Base-by-base conservation (phyloP, 768 basidiomycete genomes). In the Mycena venus region DNA sequence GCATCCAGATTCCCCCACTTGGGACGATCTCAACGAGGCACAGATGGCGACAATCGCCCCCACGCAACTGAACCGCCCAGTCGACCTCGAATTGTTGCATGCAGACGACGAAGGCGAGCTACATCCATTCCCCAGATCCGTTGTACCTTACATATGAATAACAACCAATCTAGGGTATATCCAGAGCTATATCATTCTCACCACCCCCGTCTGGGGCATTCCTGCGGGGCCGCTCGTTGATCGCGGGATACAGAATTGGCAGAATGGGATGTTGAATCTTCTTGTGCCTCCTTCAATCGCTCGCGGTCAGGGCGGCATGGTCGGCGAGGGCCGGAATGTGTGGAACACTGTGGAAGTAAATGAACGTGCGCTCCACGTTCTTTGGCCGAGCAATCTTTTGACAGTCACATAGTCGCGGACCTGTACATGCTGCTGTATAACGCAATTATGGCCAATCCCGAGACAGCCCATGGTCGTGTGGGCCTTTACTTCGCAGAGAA, bases 21-120 rank as follows among this genome's bases (percentile, higher is more conserved):
- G 78, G 73, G 81, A 82, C 29, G 85, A 86, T 27, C 77, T 78
- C 9, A 78, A 86, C 49, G 36, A 72, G 9, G 74, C 70, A 15
- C 74, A 79, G 32, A 66, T 86, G 23, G 79, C 82, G 55, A 75
- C 79, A 0, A 80, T 86, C 19, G 47, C 78, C 2, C 74, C 78
- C 21, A 78, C 75, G 0, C 80, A 83, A 36, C 64, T 76, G 19
- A 85, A 86, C 56, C 79, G 85, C 12, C 75, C 81, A 36, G 83
- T 84, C 21, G 85, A 86, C 62, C 61, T 75, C 2, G 66, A 76
- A 25, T 42, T 86, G 19, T 61, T 85, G n/a, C 69, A 74, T 0
- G 85, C 85, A 27, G 83, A 85, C 51, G 80, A 78, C 49, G 75
- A 83, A 75, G 83, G 84, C 79, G 67, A 75, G 72, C 72, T n/a